Evolutionary conservation across 106 monocot species (phyloP).

Genomic region (Allium cepa): DNA sequence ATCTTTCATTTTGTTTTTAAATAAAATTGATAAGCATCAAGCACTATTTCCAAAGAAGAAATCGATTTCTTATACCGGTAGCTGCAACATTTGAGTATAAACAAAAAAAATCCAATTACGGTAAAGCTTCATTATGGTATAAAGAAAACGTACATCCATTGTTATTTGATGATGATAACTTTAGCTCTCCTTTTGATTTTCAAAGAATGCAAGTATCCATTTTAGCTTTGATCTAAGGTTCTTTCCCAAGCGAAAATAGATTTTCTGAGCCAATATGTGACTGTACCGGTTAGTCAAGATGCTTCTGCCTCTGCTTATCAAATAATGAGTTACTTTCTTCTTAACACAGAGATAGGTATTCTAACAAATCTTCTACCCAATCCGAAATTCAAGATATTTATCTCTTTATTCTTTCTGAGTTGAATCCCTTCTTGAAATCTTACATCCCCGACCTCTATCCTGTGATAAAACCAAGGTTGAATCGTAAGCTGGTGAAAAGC

Average conservation of each 20-base stretch:
- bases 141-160: not conserved
- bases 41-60: not conserved
- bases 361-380: not conserved
- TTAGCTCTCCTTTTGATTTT: not conserved
- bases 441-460: too few relatives aligned
- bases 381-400: not conserved
- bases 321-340: slow-evolving; percentile 1
- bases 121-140: not conserved
- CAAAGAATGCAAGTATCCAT: not conserved
- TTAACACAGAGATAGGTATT: not conserved
- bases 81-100: not conserved
- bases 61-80: not conserved
- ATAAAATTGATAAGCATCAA: not conserved
- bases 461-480: too few relatives aligned
- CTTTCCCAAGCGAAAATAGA: too few relatives aligned
- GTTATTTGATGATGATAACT: not conserved
- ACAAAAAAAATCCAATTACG: too few relatives aligned
- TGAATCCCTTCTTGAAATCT: not conserved
- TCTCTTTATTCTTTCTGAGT: not conserved
- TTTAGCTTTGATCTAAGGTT: not conserved
- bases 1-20: not conserved
- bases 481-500: not conserved
- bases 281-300: not conserved
- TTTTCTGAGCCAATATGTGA: not conserved
- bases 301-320: not conserved